Conservation (phyloP, 495 filamentous ascomycete species). For the Penicillium daleae region DNA sequence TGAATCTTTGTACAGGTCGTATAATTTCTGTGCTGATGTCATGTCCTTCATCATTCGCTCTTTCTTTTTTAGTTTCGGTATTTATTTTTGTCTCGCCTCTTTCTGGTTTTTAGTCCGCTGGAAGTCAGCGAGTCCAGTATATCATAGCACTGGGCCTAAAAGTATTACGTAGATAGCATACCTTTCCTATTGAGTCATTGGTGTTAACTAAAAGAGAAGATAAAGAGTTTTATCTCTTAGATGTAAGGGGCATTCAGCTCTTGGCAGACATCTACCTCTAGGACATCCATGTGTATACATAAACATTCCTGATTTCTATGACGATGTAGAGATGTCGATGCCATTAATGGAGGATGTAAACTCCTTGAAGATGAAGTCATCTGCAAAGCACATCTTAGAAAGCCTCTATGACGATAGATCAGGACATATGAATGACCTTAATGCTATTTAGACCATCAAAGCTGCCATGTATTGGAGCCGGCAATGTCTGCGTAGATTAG, state of each 20-base stretch:
- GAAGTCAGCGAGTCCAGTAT: background rate
- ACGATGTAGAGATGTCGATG: background rate
- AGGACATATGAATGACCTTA: no score
- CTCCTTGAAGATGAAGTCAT: background rate
- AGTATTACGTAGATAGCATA: background rate
- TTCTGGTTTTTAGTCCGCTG: background rate
- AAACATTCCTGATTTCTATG: no score
- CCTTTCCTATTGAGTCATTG: background rate
- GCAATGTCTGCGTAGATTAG: background rate
- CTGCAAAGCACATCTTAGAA: background rate
- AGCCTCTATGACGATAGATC: no score
- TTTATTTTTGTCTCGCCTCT: background rate
- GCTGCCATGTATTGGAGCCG: background rate
- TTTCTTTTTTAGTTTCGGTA: background rate
- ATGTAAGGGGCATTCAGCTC: no score
- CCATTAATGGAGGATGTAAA: no score
- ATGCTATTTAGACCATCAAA: background rate
- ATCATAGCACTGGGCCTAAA: no score
- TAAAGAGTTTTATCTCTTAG: no score
- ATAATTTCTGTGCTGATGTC: background rate
- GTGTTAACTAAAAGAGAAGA: no score
- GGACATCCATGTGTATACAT: background rate
- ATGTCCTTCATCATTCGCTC: background rate
- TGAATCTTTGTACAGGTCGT: background rate
- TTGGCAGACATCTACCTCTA: background rate